These are phyloP conservation scores for Mortierella antarctica DNA, from an alignment of 192 early-diverging fungal genomes.

Conservation along the genomic window DNA sequence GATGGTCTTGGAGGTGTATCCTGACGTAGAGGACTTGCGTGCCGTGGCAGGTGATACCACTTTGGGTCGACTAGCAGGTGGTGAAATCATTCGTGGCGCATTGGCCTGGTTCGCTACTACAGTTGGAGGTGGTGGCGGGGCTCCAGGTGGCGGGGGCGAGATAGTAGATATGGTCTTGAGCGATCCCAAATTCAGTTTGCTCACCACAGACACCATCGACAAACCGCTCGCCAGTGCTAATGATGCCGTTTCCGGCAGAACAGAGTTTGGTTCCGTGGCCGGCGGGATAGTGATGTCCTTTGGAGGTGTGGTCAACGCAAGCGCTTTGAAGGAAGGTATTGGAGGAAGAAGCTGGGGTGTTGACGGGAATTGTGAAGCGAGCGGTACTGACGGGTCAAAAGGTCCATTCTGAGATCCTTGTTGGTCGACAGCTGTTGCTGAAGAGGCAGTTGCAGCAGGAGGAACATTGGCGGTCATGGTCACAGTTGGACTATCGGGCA, in stretches of 20 bases:
- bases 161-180: constrained; percentile 40
- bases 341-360: constrained; percentile 40
- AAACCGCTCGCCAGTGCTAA: constrained; percentile 33
- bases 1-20: constrained; percentile 29
- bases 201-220: constrained; percentile 21
- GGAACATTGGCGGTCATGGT: not conserved
- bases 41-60: constrained; percentile 21
- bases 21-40: constrained; percentile 1
- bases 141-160: constrained; percentile 39
- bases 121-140: constrained; percentile 34
- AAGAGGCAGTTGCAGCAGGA: not conserved
- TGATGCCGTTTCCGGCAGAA: constrained; percentile 39
- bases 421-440: too few relatives aligned
- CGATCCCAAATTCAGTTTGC: constrained; percentile 19
- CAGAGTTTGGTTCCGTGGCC: constrained; percentile 11
- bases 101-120: not conserved
- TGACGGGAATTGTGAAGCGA: not conserved
- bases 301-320: constrained; percentile 37
- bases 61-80: constrained; percentile 24
- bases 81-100: constrained; percentile 30
- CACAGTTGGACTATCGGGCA: constrained; percentile 38
- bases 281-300: constrained; percentile 26
- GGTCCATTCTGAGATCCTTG: too few relatives aligned
- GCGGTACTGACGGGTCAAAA: too few relatives aligned
- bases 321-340: constrained; percentile 36